phyloP scores from a whole-genome alignment of 2,329 filamentous ascomycete species.

The Domatiomyces globalis region DNA sequence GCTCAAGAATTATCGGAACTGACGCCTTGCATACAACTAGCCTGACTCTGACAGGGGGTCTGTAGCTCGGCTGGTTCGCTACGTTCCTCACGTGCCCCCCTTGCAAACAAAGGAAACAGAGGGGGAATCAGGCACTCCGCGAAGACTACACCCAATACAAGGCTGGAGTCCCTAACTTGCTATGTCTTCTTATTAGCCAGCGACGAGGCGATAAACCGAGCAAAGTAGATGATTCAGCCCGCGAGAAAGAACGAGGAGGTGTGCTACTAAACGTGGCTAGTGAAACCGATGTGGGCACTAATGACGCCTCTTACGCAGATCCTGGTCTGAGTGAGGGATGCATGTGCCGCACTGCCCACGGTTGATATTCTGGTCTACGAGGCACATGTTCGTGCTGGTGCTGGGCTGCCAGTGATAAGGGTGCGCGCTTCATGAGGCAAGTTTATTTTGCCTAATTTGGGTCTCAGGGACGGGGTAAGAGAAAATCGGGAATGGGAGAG shows the following conservation, averaged over 20 bases:
- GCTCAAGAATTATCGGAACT: neutral
- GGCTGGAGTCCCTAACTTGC: too few species aligned
- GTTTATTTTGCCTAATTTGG: neutral
- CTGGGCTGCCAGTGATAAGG: too few species aligned
- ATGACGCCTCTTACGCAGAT: neutral
- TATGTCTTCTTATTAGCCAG: too few species aligned
- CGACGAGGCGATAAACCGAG: too few species aligned
- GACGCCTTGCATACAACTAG: neutral
- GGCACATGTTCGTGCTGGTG: too few species aligned
- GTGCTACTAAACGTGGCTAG: neutral
- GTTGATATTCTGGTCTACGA: neutral
- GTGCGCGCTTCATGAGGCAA: neutral
- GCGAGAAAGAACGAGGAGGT: neutral
- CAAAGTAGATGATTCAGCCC: neutral
- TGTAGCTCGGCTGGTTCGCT: too few species aligned
- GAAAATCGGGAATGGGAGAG: neutral
- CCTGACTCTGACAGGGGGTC: neutral
- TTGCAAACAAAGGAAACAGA: too few species aligned
- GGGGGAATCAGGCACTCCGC: too few species aligned
- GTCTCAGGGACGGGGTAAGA: neutral
- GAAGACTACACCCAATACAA: too few species aligned
- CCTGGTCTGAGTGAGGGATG: neutral
- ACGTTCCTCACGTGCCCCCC: too few species aligned
- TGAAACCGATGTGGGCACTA: neutral
- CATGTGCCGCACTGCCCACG: neutral